Conservation (phyloP, 2,329 filamentous ascomycete genomes). For the Purpureocillium takamizusanense region DNA sequence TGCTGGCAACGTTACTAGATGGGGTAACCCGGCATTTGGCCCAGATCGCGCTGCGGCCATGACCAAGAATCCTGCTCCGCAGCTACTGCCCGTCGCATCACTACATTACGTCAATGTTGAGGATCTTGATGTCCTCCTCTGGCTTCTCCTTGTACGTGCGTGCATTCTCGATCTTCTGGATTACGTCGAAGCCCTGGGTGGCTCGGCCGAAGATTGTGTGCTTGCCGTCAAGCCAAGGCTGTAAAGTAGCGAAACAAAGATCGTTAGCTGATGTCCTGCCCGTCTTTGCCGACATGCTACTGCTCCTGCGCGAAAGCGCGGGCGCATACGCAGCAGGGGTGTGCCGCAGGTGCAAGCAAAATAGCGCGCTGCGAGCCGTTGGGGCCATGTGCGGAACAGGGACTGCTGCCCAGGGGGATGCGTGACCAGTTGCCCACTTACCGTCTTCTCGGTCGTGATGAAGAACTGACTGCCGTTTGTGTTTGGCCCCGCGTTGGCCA, state of each 20-base stretch:
- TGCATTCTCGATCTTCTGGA: slow-evolving; percentile 90
- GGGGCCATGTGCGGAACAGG: too few species aligned
- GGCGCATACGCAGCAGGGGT: slow-evolving; percentile 1
- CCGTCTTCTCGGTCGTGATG: slow-evolving; percentile 93
- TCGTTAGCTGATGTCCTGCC: background rate
- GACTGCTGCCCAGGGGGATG: background rate
- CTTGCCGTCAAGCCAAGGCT: slow-evolving; percentile 90
- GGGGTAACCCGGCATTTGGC: too few species aligned
- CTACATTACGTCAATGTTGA: slow-evolving; percentile 64
- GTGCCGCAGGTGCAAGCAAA: background rate
- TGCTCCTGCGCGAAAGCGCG: background rate
- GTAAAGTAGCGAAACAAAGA: slow-evolving; percentile 3
- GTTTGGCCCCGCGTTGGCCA: slow-evolving; percentile 94
- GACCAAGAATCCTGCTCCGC: background rate
- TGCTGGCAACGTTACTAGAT: too few species aligned
- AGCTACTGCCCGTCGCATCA: background rate
- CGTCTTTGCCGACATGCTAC: background rate
- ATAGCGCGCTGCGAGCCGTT: too few species aligned
- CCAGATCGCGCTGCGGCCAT: too few species aligned
- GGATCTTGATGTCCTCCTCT: slow-evolving; percentile 93
- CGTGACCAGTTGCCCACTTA: slow-evolving; percentile 38
- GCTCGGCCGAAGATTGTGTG: slow-evolving; percentile 94
- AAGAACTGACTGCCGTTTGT: slow-evolving; percentile 98
- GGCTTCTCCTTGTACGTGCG: slow-evolving; percentile 87
- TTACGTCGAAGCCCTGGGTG: slow-evolving; percentile 82